Evolutionary conservation across 768 basidiomycete genomes (phyloP).

Genomic region (Lactarius evosmus): DNA sequence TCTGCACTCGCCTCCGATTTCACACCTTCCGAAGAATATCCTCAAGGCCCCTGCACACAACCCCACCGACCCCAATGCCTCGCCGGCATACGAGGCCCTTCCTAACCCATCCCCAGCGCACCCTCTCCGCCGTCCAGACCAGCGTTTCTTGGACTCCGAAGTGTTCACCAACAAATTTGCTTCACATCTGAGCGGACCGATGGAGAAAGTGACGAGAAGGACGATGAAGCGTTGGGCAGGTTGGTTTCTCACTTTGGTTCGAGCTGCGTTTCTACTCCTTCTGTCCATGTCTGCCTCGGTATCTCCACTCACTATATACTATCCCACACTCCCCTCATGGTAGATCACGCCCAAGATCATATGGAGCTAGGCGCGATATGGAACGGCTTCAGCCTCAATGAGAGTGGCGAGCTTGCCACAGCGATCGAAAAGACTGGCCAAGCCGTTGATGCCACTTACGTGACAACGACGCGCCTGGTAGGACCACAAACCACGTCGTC

Average conservation of each 20-base stretch:
- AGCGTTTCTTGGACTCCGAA: slow-evolving; percentile 94
- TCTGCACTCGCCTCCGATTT: slow-evolving; percentile 86
- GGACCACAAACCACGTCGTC: slow-evolving; percentile 31
- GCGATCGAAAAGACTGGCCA: slow-evolving; percentile 97
- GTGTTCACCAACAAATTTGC: slow-evolving; percentile 95
- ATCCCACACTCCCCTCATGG: neutral
- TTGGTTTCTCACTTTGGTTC: slow-evolving; percentile 36
- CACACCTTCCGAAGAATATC: slow-evolving; percentile 90
- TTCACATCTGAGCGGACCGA: slow-evolving; percentile 81
- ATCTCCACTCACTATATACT: neutral
- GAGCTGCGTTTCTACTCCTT: neutral
- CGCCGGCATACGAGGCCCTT: slow-evolving; percentile 75
- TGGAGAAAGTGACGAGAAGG: slow-evolving; percentile 95
- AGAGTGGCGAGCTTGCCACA: slow-evolving; percentile 64
- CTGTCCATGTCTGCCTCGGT: neutral
- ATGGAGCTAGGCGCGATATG: slow-evolving; percentile 87
- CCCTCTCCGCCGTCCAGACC: slow-evolving; percentile 89
- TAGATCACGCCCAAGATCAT: slow-evolving; percentile 82
- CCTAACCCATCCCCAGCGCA: slow-evolving; percentile 88
- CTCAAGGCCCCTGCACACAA: slow-evolving; percentile 94
- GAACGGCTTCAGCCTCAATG: slow-evolving; percentile 91
- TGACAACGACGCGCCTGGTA: slow-evolving; percentile 88
- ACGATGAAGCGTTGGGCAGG: slow-evolving; percentile 94
- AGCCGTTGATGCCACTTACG: slow-evolving; percentile 90
- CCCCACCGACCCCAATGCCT: slow-evolving; percentile 75